Evolutionary conservation across 805 yeast genomes (phyloP).

Genomic region (Torulaspora indica): DNA sequence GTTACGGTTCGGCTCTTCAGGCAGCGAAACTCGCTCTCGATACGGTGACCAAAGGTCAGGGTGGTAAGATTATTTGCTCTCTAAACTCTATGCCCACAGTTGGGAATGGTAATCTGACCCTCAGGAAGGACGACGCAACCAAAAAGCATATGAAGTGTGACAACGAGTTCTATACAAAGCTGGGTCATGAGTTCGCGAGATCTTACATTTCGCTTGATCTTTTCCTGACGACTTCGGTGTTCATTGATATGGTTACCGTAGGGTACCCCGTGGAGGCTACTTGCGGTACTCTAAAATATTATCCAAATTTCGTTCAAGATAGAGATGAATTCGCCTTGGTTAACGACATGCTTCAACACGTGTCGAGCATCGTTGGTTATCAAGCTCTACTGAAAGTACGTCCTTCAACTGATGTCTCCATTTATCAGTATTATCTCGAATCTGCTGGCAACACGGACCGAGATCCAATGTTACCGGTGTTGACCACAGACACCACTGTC

Average conservation of each 20-base stretch:
- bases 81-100: slow-evolving; percentile 67
- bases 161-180: slow-evolving; percentile 54
- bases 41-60: slow-evolving; percentile 49
- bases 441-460: slow-evolving; percentile 41
- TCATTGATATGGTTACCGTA: slow-evolving; percentile 71
- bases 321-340: slow-evolving; percentile 66
- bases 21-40: slow-evolving; percentile 61
- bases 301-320: slow-evolving; percentile 60
- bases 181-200: slow-evolving; percentile 53
- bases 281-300: slow-evolving; percentile 65
- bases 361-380: slow-evolving; percentile 56
- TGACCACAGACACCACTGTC: slow-evolving; percentile 58
- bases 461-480: slow-evolving; percentile 68
- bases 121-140: slow-evolving; percentile 40
- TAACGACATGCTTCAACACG: slow-evolving; percentile 52
- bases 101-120: slow-evolving; percentile 70
- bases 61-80: slow-evolving; percentile 75
- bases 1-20: slow-evolving; percentile 73
- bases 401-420: slow-evolving; percentile 82
- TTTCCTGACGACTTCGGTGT: slow-evolving; percentile 58
- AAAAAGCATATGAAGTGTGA: slow-evolving; percentile 55
- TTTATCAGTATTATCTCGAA: slow-evolving; percentile 66
- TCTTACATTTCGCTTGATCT: slow-evolving; percentile 71
- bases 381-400: slow-evolving; percentile 82
- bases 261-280: slow-evolving; percentile 59